Evolutionary conservation across 2,329 filamentous ascomycete species (phyloP).

Genomic region (Capronia epimyces): DNA sequence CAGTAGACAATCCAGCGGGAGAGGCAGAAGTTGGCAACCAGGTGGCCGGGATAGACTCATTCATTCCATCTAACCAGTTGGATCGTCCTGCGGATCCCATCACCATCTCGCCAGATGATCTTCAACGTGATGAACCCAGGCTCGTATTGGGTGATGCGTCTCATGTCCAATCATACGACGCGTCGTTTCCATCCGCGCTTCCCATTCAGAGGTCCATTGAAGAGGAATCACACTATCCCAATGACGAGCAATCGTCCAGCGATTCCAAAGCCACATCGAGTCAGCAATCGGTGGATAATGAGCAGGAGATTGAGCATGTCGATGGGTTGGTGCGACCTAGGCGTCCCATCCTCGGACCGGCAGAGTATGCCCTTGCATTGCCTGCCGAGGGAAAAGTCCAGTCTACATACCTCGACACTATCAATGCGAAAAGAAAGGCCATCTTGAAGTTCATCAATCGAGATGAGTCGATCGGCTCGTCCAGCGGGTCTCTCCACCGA

Average conservation of each 20-base stretch:
- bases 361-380: constrained; percentile 26
- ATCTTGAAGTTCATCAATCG: constrained; percentile 27
- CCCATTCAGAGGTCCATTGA: constrained; percentile 29
- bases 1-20: neutral
- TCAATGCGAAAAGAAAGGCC: constrained; percentile 25
- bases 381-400: constrained; percentile 29
- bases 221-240: constrained; percentile 20
- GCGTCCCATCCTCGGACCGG: constrained; percentile 24
- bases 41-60: neutral
- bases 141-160: neutral
- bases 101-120: neutral
- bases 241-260: constrained; percentile 16
- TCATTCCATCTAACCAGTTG: neutral
- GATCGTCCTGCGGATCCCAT: neutral
- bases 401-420: constrained; percentile 27
- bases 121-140: neutral
- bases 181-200: constrained; percentile 14
- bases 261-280: constrained; percentile 28
- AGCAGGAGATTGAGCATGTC: constrained; percentile 21
- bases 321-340: constrained; percentile 24
- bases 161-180: constrained; percentile 10
- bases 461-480: constrained; percentile 23
- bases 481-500: constrained; percentile 21
- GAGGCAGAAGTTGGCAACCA: neutral
- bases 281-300: constrained; percentile 28